Percentiles rank a stretch among this genome's conserved stretches.
These are phyloP conservation scores for Aspergillus arachidicola DNA, from an alignment of 2,329 filamentous ascomycete genomes.

Conservation along the genomic window DNA sequence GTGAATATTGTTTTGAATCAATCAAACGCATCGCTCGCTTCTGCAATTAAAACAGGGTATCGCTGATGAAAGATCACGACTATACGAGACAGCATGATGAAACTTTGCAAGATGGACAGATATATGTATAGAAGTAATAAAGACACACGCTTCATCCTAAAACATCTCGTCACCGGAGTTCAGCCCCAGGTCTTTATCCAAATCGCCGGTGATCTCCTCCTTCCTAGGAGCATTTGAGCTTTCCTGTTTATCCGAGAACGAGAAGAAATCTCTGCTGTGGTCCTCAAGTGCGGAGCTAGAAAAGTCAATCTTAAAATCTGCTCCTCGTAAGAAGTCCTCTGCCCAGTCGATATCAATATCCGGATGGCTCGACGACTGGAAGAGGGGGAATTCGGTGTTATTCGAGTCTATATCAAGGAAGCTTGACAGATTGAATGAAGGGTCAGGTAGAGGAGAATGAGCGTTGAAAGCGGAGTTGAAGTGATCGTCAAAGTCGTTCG, in stretches of 20 bases:
- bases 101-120: neutral
- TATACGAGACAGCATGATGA: neutral
- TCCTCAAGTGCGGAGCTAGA: conserved; percentile 9
- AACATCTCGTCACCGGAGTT: conserved; percentile 34
- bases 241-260: conserved; percentile 22
- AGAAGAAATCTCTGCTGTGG: conserved; percentile 22
- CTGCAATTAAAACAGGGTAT: neutral
- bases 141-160: conserved; percentile 11
- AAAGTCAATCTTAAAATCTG: conserved; percentile 19
- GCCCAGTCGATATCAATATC: conserved; percentile 36
- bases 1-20: neutral
- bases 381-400: conserved; percentile 19
- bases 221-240: conserved; percentile 16
- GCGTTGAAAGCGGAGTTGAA: conserved; percentile 16
- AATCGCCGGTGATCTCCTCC: conserved; percentile 37
- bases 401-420: conserved; percentile 30
- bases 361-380: conserved; percentile 10
- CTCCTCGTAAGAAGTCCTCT: conserved; percentile 30
- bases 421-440: conserved; percentile 20
- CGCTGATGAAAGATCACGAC: neutral
- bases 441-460: conserved; percentile 9
- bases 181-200: conserved; percentile 41
- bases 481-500: conserved; percentile 30
- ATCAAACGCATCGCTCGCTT: neutral
- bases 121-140: neutral